These are phyloP conservation scores for Paraleonurus japonicus DNA, from an alignment of 257 asterid genomes.

Conservation along the genomic window DNA sequence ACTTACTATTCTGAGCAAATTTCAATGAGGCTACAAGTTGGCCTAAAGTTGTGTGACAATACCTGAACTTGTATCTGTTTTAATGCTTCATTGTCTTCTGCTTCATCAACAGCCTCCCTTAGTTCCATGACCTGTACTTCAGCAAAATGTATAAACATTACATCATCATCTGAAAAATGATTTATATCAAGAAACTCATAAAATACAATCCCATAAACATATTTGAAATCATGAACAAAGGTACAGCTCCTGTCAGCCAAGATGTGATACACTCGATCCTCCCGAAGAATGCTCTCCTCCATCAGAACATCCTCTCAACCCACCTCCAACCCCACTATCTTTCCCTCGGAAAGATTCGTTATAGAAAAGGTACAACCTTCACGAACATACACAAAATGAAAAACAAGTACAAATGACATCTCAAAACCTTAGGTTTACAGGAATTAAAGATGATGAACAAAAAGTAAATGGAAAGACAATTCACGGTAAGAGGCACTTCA, in stretches of 20 bases:
- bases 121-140: conserved; percentile 75
- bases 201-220: neutral
- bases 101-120: conserved; percentile 91
- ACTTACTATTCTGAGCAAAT: neutral
- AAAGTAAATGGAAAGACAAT: conserved; percentile 11
- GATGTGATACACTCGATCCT: neutral
- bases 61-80: conserved; percentile 76
- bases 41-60: neutral
- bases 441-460: neutral
- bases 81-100: conserved; percentile 51
- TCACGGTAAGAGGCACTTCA: conserved; percentile 4
- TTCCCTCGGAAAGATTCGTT: neutral
- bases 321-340: neutral
- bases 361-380: conserved; percentile 7
- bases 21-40: conserved; percentile 17
- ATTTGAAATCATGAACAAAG: neutral
- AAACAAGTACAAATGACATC: conserved; percentile 1
- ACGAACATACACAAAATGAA: neutral
- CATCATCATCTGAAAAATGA: neutral
- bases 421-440: neutral
- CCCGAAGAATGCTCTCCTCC: neutral
- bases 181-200: neutral
- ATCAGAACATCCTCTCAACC: neutral
- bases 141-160: neutral
- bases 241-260: neutral